A percentile compares a stretch with the other conserved stretches of the same genome.
These are phyloP conservation scores for Paraconiothyrium brasiliense DNA, from an alignment of 2,329 filamentous ascomycete genomes.

Conservation along the genomic window DNA sequence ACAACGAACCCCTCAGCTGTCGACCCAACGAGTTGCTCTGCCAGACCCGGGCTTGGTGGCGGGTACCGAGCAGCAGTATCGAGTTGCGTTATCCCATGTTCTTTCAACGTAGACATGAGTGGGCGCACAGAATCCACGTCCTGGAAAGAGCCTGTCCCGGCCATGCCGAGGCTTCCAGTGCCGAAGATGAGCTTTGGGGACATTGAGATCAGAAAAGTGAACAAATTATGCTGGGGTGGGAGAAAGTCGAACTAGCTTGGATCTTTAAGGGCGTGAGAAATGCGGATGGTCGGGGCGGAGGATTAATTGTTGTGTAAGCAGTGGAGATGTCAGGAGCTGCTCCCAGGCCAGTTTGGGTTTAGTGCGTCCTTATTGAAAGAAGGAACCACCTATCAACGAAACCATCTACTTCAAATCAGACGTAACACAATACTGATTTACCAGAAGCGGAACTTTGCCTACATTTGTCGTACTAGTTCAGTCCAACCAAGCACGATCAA, in stretches of 20 bases:
- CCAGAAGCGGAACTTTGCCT: not conserved
- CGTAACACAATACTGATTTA: not conserved
- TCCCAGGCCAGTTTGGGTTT: not conserved
- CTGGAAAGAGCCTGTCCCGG: constrained; percentile 11
- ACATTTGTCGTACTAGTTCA: not conserved
- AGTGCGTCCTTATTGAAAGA: not conserved
- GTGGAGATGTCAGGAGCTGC: not conserved
- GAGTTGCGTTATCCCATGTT: constrained; percentile 14
- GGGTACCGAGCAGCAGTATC: constrained; percentile 25
- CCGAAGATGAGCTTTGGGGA: constrained; percentile 22
- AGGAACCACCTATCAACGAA: not conserved
- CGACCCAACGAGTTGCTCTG: constrained; percentile 20
- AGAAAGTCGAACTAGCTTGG: not conserved
- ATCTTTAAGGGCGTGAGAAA: not conserved
- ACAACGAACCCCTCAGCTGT: constrained; percentile 17
- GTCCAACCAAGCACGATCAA: not conserved
- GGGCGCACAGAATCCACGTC: constrained; percentile 6
- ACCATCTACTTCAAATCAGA: not conserved
- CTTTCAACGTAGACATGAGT: constrained; percentile 18
- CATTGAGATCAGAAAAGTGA: constrained; percentile 4
- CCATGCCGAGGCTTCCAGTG: constrained; percentile 21
- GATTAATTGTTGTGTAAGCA: not conserved
- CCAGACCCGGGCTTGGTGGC: constrained; percentile 17
- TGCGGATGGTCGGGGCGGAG: not conserved
- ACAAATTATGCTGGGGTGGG: not conserved